A percentile compares a stretch with the other conserved stretches of the same genome.
phyloP scores from a whole-genome alignment of 2,329 filamentous ascomycete species.

The Microdochium trichocladiopsis region DNA sequence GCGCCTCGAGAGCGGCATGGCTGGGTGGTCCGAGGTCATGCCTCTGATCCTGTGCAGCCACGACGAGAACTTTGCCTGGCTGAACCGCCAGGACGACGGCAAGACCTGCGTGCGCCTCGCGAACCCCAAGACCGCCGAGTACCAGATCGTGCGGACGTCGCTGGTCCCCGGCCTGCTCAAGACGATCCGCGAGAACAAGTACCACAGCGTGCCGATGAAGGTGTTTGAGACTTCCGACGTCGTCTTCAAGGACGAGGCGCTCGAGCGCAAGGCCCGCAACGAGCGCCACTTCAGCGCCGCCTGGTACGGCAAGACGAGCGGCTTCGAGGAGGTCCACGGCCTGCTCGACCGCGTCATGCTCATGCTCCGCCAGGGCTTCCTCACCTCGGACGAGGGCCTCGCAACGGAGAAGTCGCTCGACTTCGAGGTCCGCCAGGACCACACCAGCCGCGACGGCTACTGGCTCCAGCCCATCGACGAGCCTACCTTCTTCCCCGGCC shows the following conservation, averaged over 20 bases:
- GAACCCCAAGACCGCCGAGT: constrained; percentile 74
- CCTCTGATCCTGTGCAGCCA: constrained; percentile 94
- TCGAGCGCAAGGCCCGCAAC: constrained; percentile 84
- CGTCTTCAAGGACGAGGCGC: constrained; percentile 72
- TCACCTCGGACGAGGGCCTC: constrained; percentile 67
- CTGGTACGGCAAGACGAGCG: constrained; percentile 88
- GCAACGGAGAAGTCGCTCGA: constrained; percentile 37
- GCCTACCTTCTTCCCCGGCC: constrained; percentile 84
- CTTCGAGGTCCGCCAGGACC: constrained; percentile 45
- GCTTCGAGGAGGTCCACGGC: constrained; percentile 94
- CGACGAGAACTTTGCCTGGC: constrained; percentile 95
- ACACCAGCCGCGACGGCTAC: constrained; percentile 64
- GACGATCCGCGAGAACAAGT: constrained; percentile 72
- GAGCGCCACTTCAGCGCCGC: constrained; percentile 94
- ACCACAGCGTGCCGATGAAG: constrained; percentile 67
- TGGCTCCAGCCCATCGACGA: constrained; percentile 94
- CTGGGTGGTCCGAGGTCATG: constrained; percentile 94
- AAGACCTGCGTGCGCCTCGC: constrained; percentile 63
- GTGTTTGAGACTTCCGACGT: constrained; percentile 76
- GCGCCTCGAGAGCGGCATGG: constrained; percentile 81
- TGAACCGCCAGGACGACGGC: constrained; percentile 72
- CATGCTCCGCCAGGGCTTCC: constrained; percentile 81
- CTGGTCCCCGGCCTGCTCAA: constrained; percentile 70
- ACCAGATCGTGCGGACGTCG: constrained; percentile 72
- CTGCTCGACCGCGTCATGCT: constrained; percentile 85